A percentile compares a stretch with the other conserved stretches of the same genome.
Evolutionary conservation across 2,329 filamentous ascomycete genomes (phyloP).

Genomic region (Endoconidiophora polonica): DNA sequence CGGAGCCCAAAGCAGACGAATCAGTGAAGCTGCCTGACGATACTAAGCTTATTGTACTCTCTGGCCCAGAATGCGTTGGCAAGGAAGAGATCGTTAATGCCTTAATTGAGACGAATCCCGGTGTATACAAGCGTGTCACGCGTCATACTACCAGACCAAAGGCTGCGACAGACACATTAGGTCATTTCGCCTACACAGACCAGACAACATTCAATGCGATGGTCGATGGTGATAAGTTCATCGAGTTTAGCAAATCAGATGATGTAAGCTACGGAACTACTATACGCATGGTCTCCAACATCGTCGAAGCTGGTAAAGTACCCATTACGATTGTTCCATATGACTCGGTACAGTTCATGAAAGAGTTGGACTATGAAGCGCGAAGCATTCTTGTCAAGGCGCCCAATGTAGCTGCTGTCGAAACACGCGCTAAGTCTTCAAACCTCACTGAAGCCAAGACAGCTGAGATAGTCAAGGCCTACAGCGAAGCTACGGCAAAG

Average conservation of each 20-base stretch:
- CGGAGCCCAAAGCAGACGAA: background rate
- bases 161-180: slow-evolving; percentile 33
- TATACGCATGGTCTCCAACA: slow-evolving; percentile 32
- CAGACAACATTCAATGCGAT: slow-evolving; percentile 38
- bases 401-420: slow-evolving; percentile 16
- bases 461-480: slow-evolving; percentile 1
- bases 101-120: slow-evolving; percentile 45
- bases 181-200: slow-evolving; percentile 40
- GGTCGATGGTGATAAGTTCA: slow-evolving; percentile 40
- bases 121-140: slow-evolving; percentile 44
- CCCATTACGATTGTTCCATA: slow-evolving; percentile 27
- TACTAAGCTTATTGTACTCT: slow-evolving; percentile 45
- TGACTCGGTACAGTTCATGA: slow-evolving; percentile 29
- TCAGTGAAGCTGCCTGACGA: slow-evolving; percentile 27
- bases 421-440: slow-evolving; percentile 2
- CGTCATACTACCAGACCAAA: slow-evolving; percentile 37
- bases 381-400: slow-evolving; percentile 37
- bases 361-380: slow-evolving; percentile 35
- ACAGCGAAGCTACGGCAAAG: slow-evolving; percentile 16
- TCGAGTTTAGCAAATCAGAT: slow-evolving; percentile 36
- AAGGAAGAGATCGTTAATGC: slow-evolving; percentile 47
- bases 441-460: slow-evolving; percentile 1
- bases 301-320: slow-evolving; percentile 40
- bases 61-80: slow-evolving; percentile 44
- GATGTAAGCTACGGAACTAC: slow-evolving; percentile 40